Percentiles rank a stretch among this genome's conserved stretches.
Conservation (phyloP, 2,329 filamentous ascomycete genomes). For the Nigrospora osmanthi region DNA sequence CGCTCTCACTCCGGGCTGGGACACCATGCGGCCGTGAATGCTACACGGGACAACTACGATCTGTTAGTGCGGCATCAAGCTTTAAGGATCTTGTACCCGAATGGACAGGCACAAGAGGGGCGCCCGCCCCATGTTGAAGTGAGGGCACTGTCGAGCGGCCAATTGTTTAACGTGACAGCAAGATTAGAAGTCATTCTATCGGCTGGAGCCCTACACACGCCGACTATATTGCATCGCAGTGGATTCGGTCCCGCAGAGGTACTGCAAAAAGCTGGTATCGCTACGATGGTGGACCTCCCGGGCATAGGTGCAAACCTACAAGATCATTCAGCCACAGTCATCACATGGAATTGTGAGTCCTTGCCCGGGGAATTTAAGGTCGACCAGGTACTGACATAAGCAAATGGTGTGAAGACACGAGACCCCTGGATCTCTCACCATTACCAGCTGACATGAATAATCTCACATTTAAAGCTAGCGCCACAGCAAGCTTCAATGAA, state of each 20-base stretch:
- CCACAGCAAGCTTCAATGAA: conserved; percentile 21
- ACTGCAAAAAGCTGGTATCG: conserved; percentile 25
- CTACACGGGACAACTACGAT: conserved; percentile 14
- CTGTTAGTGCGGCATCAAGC: conserved; percentile 20
- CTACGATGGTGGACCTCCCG: conserved; percentile 29
- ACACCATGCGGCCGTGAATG: conserved; percentile 18
- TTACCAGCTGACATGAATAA: background rate
- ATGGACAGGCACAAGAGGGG: background rate
- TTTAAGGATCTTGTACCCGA: conserved; percentile 9
- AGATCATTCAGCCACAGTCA: conserved; percentile 21
- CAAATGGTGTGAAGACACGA: background rate
- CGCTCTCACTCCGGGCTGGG: conserved; percentile 22
- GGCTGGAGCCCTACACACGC: conserved; percentile 27
- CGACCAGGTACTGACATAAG: background rate
- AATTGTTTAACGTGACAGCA: conserved; percentile 12
- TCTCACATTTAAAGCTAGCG: conserved; percentile 21
- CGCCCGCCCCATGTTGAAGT: background rate
- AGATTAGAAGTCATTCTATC: conserved; percentile 28
- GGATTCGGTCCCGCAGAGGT: conserved; percentile 30
- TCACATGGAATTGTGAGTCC: background rate
- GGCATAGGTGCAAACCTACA: conserved; percentile 35
- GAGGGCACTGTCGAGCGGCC: background rate
- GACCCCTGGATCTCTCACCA: background rate
- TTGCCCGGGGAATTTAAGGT: too few species aligned
- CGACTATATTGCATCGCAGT: conserved; percentile 33